Percentiles rank a stretch among this genome's conserved stretches.
Evolutionary conservation across 2,329 filamentous ascomycete genomes (phyloP).

Genomic region (Zasmidium angulare): DNA sequence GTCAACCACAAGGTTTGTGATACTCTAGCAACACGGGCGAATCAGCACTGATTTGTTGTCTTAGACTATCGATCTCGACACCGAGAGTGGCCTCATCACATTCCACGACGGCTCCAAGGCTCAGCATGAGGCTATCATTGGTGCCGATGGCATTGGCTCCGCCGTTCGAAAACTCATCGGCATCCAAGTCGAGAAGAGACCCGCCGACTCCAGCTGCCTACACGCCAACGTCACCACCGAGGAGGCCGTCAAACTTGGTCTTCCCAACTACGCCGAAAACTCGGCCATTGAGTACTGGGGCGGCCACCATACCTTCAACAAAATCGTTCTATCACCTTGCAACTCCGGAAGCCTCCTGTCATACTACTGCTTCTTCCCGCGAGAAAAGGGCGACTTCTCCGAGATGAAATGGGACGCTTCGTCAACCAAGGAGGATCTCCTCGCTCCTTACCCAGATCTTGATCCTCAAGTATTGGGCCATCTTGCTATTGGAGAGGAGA

Average conservation of each 20-base stretch:
- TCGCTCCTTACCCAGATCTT: slow-evolving; percentile 61
- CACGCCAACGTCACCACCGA: slow-evolving; percentile 65
- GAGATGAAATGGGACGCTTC: slow-evolving; percentile 61
- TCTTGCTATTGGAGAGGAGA: slow-evolving; percentile 60
- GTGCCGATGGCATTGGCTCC: slow-evolving; percentile 68
- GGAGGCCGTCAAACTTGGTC: slow-evolving; percentile 59
- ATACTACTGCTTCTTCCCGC: slow-evolving; percentile 70
- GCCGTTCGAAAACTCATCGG: slow-evolving; percentile 63
- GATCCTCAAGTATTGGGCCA: slow-evolving; percentile 59
- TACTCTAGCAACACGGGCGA: slow-evolving; percentile 36
- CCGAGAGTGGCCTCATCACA: slow-evolving; percentile 44
- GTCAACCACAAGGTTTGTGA: slow-evolving; percentile 52
- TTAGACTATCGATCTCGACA: slow-evolving; percentile 46
- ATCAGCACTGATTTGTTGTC: neutral
- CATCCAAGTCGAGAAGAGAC: slow-evolving; percentile 59
- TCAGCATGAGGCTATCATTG: slow-evolving; percentile 61
- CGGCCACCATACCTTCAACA: slow-evolving; percentile 62
- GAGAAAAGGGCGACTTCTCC: slow-evolving; percentile 59
- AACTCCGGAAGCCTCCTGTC: slow-evolving; percentile 64
- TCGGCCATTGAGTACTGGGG: slow-evolving; percentile 70
- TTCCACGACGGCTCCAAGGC: slow-evolving; percentile 55
- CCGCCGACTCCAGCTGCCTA: slow-evolving; percentile 61
- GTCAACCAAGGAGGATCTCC: slow-evolving; percentile 53
- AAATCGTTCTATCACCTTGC: slow-evolving; percentile 70
- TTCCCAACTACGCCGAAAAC: slow-evolving; percentile 63